Base-by-base conservation (phyloP, 2,329 filamentous ascomycete species). In the Neophaeococcomyces aloes region DNA sequence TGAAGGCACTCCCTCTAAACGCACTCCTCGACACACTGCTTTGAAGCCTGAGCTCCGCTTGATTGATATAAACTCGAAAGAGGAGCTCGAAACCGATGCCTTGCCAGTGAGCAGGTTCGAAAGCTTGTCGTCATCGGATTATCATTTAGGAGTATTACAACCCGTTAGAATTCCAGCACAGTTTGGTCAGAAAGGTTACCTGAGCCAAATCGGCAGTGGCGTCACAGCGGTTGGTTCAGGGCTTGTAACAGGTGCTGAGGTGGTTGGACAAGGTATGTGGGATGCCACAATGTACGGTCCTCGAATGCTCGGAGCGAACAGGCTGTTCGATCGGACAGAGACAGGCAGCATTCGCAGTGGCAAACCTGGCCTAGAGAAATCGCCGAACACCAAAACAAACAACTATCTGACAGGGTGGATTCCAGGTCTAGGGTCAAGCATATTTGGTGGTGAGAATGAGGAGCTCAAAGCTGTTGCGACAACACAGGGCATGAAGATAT, bases 251-350 rank as follows among this genome's bases (percentile, higher is more conserved):
- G 53, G 54, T 34, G 55, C 54, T 19, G 55, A 60, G 29, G 56
- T 56, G 23, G 69, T 83, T 42, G 79, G 79, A 2, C 76, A 76
- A 5, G 85, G 89, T 21, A 78, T 96, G 59, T 91, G 88, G 82
- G 91, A 94, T 63, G 88, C 80, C 13, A 88, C 88, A 2, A 79
- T 91, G 54, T 93, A 91, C 57, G 86, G 89, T 1, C 85, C 81
- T 27, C 75, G 86, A 1, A 75, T 98, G 1, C 38, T 55, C 8
- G 53, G 53, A 29, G 52, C 52, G 7, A 53, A 52, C 36, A 48
- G 52, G 8, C 45, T 55, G 10, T 94, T 98, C 59, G 88, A 78
- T 57, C 94, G 88, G 10, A 79, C 79, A 6, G 85, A 84, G 11
- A 35, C 30, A 7, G 39, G 30, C 17, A 96, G 88, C 57, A 75